A percentile compares a stretch with the other conserved stretches of the same genome.
Conservation (phyloP, 768 basidiomycete genomes). For the Russula ochroleuca region DNA sequence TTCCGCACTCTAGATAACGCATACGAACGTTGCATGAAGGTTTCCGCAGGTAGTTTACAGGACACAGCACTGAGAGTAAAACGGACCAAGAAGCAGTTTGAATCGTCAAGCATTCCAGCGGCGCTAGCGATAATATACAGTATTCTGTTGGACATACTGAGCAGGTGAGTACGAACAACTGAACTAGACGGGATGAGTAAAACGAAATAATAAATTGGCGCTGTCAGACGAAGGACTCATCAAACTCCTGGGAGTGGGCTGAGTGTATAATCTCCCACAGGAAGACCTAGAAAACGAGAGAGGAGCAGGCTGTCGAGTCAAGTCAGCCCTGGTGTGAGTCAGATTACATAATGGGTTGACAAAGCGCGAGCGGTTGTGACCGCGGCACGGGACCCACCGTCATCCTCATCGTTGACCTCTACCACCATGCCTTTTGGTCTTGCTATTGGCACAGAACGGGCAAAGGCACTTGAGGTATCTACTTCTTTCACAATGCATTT, state of each 20-base stretch:
- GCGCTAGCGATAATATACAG: no score
- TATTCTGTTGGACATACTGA: no score
- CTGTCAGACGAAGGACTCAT: no score
- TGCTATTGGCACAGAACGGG: slow-evolving; percentile 75
- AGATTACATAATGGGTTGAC: slow-evolving; percentile 19
- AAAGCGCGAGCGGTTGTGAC: background rate
- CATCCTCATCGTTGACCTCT: slow-evolving; percentile 23
- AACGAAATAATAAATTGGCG: no score
- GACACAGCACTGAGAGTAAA: background rate
- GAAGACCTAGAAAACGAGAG: no score
- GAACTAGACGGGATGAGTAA: no score
- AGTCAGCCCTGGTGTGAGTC: background rate
- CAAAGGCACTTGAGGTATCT: slow-evolving; percentile 62
- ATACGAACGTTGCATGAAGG: background rate
- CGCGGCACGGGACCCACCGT: background rate
- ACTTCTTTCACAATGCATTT: background rate
- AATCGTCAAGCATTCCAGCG: no score
- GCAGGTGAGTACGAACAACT: no score
- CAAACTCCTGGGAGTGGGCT: no score
- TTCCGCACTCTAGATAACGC: background rate
- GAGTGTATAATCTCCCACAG: no score
- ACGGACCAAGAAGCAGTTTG: no score
- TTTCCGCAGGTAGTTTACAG: background rate
- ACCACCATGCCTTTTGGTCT: slow-evolving; percentile 65
- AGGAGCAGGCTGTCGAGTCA: no score